Percentiles rank a stretch among this genome's conserved stretches.
These are phyloP conservation scores for Linnemannia exigua DNA, from an alignment of 192 early-diverging fungal species.

Conservation along the genomic window DNA sequence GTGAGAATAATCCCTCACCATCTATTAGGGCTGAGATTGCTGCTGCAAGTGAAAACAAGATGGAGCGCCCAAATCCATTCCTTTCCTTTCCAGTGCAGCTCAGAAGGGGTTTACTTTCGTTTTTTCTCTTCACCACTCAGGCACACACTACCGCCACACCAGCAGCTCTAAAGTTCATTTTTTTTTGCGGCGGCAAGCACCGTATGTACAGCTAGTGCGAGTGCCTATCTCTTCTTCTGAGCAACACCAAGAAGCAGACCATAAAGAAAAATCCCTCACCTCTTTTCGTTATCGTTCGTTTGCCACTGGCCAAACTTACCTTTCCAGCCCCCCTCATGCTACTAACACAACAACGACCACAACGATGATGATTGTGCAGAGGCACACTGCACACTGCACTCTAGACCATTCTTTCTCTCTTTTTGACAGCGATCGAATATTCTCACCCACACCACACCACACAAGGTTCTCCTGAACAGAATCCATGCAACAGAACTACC, in stretches of 20 bases:
- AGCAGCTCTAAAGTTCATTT: no score
- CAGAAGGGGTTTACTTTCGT: not conserved
- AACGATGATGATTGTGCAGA: not conserved
- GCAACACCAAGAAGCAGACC: not conserved
- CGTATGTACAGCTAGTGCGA: no score
- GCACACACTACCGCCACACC: not conserved
- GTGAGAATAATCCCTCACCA: not conserved
- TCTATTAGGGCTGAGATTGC: not conserved
- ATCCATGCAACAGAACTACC: not conserved
- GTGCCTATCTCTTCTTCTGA: no score
- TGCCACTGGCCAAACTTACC: not conserved
- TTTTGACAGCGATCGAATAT: not conserved
- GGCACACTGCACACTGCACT: not conserved
- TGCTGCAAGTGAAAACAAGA: not conserved
- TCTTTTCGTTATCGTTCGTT: not conserved
- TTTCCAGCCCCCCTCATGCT: not conserved
- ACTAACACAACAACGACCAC: no score
- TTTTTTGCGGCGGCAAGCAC: not conserved
- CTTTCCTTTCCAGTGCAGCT: not conserved
- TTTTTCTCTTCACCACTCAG: not conserved
- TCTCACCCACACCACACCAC: not conserved
- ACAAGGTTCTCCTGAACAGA: not conserved
- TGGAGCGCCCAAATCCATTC: constrained; percentile 1
- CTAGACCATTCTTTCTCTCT: not conserved
- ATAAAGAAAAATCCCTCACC: not conserved